Base-by-base conservation (phyloP, 345 rosid genomes). In the Moringa oleifera region DNA sequence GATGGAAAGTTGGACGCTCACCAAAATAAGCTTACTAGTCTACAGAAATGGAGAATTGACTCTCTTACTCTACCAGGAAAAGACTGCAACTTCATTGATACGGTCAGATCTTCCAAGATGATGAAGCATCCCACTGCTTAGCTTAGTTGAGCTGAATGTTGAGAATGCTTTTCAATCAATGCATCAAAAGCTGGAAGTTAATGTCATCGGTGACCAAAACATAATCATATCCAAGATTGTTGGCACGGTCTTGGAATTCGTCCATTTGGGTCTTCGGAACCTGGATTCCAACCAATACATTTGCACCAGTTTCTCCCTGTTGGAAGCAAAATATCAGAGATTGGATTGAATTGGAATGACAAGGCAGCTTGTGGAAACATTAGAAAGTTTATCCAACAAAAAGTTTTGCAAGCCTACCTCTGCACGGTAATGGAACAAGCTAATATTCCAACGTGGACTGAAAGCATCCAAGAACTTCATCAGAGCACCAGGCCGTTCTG, bases 361-460 rank as follows among this genome's bases (percentile, higher is more conserved):
- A 11, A 15, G 12, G 17, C 47, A 41, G 12, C 13, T 41, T 41
- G 47, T 41, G 1, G 9, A 41, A 7, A 15, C 6, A 5, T 41
- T 16, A 33, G 37, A 41, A 41, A 11, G 12, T 41, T 15, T 41
- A 11, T 41, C 2, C 12, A 41, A 41, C 12, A 9, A 41, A 1
- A 41, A 1, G 47, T 41, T 41, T 41, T 33, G 25, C 41, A 52
- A 23, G 63, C 78, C 33, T 67, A 88, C 99, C 96, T 93, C 76
- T 65, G 74, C 80, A 60, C 97, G 92, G 81, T 91, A 94, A 75
- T 87, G 97, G 86, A 94, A 91, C 79, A 91, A 81, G 61, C 84
- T 91, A 46, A 94, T 94, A 81, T 94, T 84, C 97, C 99, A 91
- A 17, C 84, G 82, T 2, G 99, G 96, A 83, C 99, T 91, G 71